Evolutionary conservation across 129 eudicot species (phyloP).

Genomic region (Flaveria robusta): DNA sequence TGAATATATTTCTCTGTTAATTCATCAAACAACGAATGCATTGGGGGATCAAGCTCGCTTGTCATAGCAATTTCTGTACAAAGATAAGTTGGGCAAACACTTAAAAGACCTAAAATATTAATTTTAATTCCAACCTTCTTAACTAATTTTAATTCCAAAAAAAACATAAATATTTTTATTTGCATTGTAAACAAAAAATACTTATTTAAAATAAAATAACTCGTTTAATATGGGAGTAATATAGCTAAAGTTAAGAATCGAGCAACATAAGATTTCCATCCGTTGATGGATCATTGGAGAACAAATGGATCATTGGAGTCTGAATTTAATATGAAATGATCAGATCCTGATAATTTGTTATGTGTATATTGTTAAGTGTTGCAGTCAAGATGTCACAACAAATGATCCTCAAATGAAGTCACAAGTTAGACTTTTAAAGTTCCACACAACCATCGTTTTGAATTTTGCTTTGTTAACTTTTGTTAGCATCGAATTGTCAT

Average conservation of each 20-base stretch:
- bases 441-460: slow-evolving; percentile 95
- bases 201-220: no score
- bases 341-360: slow-evolving; percentile 86
- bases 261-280: slow-evolving; percentile 57
- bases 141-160: no score
- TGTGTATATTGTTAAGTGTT: slow-evolving; percentile 78
- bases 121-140: no score
- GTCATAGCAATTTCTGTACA: not conserved
- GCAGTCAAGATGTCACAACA: slow-evolving; percentile 89
- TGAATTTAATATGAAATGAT: slow-evolving; percentile 84
- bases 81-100: not conserved
- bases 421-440: slow-evolving; percentile 88
- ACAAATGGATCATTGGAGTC: slow-evolving; percentile 66
- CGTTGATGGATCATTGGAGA: no score
- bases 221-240: no score
- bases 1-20: no score
- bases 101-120: no score
- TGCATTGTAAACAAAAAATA: no score
- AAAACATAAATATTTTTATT: no score
- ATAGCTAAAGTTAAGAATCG: not conserved
- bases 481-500: no score
- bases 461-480: no score
- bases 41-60: not conserved
- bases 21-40: no score
- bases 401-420: slow-evolving; percentile 88